Percentiles rank a stretch among this genome's conserved stretches.
phyloP scores from a whole-genome alignment of 257 asterid genomes.

The Lavandula angustifolia region DNA sequence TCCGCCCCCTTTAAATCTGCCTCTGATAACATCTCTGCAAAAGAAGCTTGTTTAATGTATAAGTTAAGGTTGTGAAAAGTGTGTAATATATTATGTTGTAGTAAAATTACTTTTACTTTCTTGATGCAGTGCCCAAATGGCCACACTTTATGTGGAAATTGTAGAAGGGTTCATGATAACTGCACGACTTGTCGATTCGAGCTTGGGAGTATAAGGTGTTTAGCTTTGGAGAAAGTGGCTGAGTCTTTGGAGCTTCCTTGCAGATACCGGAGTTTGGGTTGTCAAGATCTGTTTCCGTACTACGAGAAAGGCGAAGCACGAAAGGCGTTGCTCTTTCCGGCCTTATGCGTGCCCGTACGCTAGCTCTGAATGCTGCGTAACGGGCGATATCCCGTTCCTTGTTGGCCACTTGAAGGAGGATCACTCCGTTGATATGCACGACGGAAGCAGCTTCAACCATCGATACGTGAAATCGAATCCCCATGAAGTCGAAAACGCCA shows the following conservation, averaged over 20 bases:
- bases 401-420: constrained; percentile 78
- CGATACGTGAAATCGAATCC: constrained; percentile 78
- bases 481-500: constrained; percentile 71
- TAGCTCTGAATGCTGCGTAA: constrained; percentile 72
- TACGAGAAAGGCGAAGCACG: constrained; percentile 68
- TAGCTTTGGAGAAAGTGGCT: constrained; percentile 83
- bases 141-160: constrained; percentile 67
- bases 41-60: neutral
- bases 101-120: neutral
- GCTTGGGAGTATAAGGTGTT: constrained; percentile 75
- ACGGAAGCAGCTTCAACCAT: constrained; percentile 79
- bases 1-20: too few species aligned
- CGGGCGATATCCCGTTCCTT: constrained; percentile 65
- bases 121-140: constrained; percentile 85
- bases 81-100: too few species aligned
- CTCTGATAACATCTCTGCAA: neutral
- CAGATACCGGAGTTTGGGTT: constrained; percentile 64
- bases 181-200: constrained; percentile 72
- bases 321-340: constrained; percentile 63
- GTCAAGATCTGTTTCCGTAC: constrained; percentile 62
- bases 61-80: too few species aligned
- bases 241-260: constrained; percentile 81
- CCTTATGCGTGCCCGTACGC: constrained; percentile 85
- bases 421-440: constrained; percentile 85
- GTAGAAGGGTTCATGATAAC: constrained; percentile 57